A percentile compares a stretch with the other conserved stretches of the same genome.
These are phyloP conservation scores for Apiospora phragmitis DNA, from an alignment of 2,329 filamentous ascomycete species.

Conservation along the genomic window DNA sequence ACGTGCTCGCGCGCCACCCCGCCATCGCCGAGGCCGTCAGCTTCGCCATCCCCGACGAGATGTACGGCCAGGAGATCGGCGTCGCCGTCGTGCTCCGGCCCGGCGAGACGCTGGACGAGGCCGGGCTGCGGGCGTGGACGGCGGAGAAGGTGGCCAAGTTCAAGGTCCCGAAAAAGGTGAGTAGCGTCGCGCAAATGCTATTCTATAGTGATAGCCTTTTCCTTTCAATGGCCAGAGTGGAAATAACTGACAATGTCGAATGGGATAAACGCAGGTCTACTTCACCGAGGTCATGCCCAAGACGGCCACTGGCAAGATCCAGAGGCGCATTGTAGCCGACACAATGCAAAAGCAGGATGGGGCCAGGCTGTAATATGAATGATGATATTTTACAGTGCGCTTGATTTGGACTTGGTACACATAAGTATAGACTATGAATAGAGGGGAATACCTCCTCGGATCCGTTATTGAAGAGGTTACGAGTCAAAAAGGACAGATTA, in stretches of 20 bases:
- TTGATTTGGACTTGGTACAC: neutral
- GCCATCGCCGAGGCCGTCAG: slow-evolving; percentile 77
- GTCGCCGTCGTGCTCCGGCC: slow-evolving; percentile 75
- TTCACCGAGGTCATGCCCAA: slow-evolving; percentile 86
- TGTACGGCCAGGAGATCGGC: slow-evolving; percentile 81
- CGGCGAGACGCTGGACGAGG: slow-evolving; percentile 54
- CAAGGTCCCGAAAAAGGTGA: slow-evolving; percentile 80
- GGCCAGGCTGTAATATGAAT: slow-evolving; percentile 48
- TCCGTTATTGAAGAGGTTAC: neutral
- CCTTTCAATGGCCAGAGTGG: neutral
- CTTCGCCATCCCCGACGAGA: slow-evolving; percentile 79
- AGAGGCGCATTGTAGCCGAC: slow-evolving; percentile 82
- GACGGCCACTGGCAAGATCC: slow-evolving; percentile 89
- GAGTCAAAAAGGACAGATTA: neutral
- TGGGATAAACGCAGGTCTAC: slow-evolving; percentile 59
- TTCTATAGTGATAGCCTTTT: neutral
- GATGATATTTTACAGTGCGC: neutral
- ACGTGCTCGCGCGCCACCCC: slow-evolving; percentile 73
- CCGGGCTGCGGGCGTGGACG: slow-evolving; percentile 69
- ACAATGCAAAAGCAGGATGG: slow-evolving; percentile 73
- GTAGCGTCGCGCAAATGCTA: slow-evolving; percentile 21
- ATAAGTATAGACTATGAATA: neutral
- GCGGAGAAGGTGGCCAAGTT: slow-evolving; percentile 74
- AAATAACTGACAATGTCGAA: neutral
- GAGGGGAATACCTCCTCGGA: neutral